Base-by-base conservation (phyloP, 208 protist species). In the Balamuthia mandrillaris region DNA sequence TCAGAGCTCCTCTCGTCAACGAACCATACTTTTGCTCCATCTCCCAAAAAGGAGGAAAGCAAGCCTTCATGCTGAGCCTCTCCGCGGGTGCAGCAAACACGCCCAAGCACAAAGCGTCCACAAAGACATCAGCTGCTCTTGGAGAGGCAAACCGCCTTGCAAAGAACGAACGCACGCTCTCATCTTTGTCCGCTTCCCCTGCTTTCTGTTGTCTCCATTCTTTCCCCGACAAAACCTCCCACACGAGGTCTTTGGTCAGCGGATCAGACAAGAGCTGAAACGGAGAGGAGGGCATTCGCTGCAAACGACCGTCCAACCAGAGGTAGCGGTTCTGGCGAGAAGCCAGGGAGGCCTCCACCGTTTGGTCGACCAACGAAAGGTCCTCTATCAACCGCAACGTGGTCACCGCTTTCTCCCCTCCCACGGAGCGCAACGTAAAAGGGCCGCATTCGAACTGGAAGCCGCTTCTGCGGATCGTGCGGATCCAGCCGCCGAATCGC, bases 11-110 rank as follows among this genome's bases (percentile, higher is more conserved):
- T 18, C 21, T 9, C 7, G 44, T 45, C 18, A 77, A 21, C 37
- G 68, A 77, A 45, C 68, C 68, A 27, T 77, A 37, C 68, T 77
- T 77, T 37, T 77, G 68, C 21, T 77, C 68, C 29, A 58, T 58
- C n/a, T 77, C 68, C 44, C 56, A 45, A 27, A 77, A 45, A 31
- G 56, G 56, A 10, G 68, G 68, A 21, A 77, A 77, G 44, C 68
- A 77, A 6, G 68, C 49, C 29, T 54, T 77, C n/a, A 77, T 54
- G 10, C 44, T 58, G 12, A 77, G 42, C 12, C 29, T 54, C n/a
- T 77, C 9, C 44, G 68, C 49, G 7, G 29, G 37, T 3, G 44
- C 68, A 33, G 44, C 68, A 18, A 77, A 77, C 7, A 77, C 56
- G 27, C 68, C 68, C 56, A 45, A n/a, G n/a, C n/a, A n/a, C n/a